Base-by-base conservation (phyloP, 179 eudicot species). In the Beta corolliflora region DNA sequence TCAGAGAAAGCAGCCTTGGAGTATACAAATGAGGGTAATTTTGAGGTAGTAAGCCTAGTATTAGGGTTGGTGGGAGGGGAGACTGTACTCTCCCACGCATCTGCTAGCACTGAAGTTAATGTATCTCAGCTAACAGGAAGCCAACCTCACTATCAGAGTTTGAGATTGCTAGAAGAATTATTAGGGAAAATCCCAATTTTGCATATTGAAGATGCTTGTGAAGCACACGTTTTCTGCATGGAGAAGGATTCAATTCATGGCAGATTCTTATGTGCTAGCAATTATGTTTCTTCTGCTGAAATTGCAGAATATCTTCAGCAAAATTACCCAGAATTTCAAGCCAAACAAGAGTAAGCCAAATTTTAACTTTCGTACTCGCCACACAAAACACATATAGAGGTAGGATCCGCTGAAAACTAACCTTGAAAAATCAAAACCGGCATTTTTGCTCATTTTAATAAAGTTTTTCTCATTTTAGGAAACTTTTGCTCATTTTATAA, bases 61-160 rank as follows among this genome's bases (percentile, higher is more conserved):
- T 85, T 82, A 77, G 97, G 91, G 19, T 83, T 91, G 23, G 89
- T 88, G 4, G 94, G 92, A 76, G 97, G 94, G 18, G 89, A 86
- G 36, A 81, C 90, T 4, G 5, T 77, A 45, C 76, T 81, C 13
- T 68, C 89, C 41, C 61, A 55, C 44, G n/a, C 77, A 56, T 56
- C 89, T 0, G 53, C 0, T 5, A 74, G 85, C 56, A 31, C 79
- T 50, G 9, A 4, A 0, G 36, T 73, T 1, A 10, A 84, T 0
- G 3, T 89, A 31, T 87, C 90, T 46, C 89, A 70, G 29, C 59
- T 86, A 45, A 61, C 77, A 10, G 78, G 52, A 54, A 58, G 68
- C 12, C 60, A 63, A 4, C 0, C 11, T 13, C 5, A 2, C 0
- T 83, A 79, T 61, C n/a, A 36, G 29, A 0, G 14, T 11, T 79